Evolutionary conservation across 768 basidiomycete species (phyloP), one percentile per base, ranked within the genome.

Genomic region (Lactarius akahatsu): DNA sequence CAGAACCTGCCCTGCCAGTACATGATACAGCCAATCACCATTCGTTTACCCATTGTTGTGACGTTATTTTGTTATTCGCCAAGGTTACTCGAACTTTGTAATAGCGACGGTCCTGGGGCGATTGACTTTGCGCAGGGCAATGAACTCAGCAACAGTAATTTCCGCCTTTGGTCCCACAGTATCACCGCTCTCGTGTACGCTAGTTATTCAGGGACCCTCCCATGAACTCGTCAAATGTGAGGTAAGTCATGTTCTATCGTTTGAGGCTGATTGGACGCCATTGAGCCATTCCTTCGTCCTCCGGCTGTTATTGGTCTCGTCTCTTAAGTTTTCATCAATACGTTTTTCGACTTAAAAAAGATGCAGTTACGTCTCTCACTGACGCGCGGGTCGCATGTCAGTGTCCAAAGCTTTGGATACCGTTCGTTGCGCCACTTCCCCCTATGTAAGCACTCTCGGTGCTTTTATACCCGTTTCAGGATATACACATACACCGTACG

Each of bases 121-220:
- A 86, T 92, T 67, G 89, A 91, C 74, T 93, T 92, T 69, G 76
- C 86, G 38, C 91, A 92, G 78, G 90, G 91, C 4, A 80, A 83
- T 69, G 90, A 26, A 84, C 86, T 3, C 73, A 73, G 18, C 75
- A 83, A 9, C 86, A 84, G 84, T 88, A 76, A 66, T 41, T 45
- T 36, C 58, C 41, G 56, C 26, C 26, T 28, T 61, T 54, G 36
- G 34, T 68, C 28, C 16, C 36, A 60, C 52, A 45, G 40, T 54
- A 20, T 32, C 40, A 26, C 34, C 59, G 32, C 65, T 59, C 70
- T 63, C 62, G 64, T 62, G 32, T 57, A 60, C 63, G 68, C 32
- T 26, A 40, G 38, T 67, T 43, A 62, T 69, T 55, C 70, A 88
- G 87, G 73, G 91, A 92, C 74, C 87, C 4, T 90, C 92, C 74